phyloP scores from a whole-genome alignment of 1,284 basidiomycete species.

The Vanrija humicola region DNA sequence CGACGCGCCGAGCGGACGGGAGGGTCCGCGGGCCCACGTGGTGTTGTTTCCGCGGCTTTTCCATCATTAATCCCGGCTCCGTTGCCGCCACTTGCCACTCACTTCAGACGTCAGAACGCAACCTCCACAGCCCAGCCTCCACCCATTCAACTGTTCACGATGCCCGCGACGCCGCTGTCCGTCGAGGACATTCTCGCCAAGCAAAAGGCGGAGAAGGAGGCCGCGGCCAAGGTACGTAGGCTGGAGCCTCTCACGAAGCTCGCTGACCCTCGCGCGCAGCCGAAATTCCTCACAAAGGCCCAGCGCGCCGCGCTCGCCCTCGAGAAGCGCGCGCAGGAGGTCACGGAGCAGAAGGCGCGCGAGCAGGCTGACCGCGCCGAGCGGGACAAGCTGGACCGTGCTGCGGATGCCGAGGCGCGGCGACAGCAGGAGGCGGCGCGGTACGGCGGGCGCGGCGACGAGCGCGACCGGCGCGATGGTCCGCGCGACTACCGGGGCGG shows the following conservation, averaged over 20 bases:
- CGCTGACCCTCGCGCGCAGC: conserved; percentile 53
- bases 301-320: conserved; percentile 84
- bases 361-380: conserved; percentile 61
- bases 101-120: neutral
- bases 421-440: conserved; percentile 45
- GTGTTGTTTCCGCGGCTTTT: neutral
- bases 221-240: conserved; percentile 69
- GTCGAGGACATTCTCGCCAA: conserved; percentile 77
- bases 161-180: conserved; percentile 32
- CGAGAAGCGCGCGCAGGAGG: conserved; percentile 74
- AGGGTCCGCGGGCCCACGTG: no score
- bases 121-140: neutral
- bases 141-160: neutral
- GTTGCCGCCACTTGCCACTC: neutral
- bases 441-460: conserved; percentile 5
- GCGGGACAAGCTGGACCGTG: conserved; percentile 65
- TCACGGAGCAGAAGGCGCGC: conserved; percentile 55
- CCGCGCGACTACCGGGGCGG: neutral
- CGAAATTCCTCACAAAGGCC: conserved; percentile 82
- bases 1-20: no score
- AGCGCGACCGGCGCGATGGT: conserved; percentile 3
- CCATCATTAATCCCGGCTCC: neutral
- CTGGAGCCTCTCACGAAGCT: neutral
- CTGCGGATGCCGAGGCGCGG: conserved; percentile 64
- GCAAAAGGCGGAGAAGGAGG: conserved; percentile 81